These are phyloP conservation scores for Eutypa lata DNA, from an alignment of 2,329 filamentous ascomycete species.

Conservation along the genomic window DNA sequence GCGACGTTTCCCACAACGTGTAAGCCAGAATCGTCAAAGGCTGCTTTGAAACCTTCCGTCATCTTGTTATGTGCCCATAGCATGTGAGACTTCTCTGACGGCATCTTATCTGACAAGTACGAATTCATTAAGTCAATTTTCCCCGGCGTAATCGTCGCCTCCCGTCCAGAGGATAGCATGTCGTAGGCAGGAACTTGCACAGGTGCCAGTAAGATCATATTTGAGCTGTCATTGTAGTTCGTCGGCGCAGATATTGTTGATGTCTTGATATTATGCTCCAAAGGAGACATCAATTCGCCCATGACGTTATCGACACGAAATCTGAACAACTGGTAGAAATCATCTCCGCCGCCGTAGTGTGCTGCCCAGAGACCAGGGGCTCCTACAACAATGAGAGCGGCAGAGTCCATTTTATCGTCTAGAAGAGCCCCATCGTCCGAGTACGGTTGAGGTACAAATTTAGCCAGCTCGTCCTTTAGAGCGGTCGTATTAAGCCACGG, in stretches of 20 bases:
- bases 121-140: constrained; percentile 52
- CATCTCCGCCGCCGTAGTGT: constrained; percentile 43
- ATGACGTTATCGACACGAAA: constrained; percentile 42
- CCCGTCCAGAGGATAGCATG: constrained; percentile 37
- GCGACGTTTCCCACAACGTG: constrained; percentile 45
- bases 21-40: constrained; percentile 45
- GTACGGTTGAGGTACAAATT: constrained; percentile 26
- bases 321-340: constrained; percentile 40
- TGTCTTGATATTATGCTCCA: constrained; percentile 18
- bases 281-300: constrained; percentile 29
- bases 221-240: constrained; percentile 9
- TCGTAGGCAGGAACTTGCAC: constrained; percentile 43
- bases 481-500: constrained; percentile 54
- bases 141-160: constrained; percentile 41
- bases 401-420: constrained; percentile 24
- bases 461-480: constrained; percentile 37
- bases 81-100: constrained; percentile 39
- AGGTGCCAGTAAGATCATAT: constrained; percentile 40
- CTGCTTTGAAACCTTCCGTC: constrained; percentile 32
- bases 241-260: constrained; percentile 5
- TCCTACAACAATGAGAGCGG: constrained; percentile 50
- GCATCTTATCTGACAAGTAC: constrained; percentile 42
- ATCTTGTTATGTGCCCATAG: constrained; percentile 50
- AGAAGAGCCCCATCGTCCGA: constrained; percentile 11
- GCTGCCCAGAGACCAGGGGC: constrained; percentile 54